Conservation (phyloP, 2,329 filamentous ascomycete species). For the Penicillium thymicola region DNA sequence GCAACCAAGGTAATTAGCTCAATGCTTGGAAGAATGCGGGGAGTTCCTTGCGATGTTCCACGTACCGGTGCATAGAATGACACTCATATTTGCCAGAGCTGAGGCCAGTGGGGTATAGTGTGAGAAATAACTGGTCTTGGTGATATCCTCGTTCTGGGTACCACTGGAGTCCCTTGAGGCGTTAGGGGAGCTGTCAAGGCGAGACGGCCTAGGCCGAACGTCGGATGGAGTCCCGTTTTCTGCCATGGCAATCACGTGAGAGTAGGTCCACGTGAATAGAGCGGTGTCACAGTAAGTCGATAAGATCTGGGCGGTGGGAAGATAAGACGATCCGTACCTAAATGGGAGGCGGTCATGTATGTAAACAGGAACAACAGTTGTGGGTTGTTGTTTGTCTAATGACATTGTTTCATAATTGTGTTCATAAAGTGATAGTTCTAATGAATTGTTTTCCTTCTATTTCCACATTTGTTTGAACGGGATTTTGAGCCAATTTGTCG, state of each 20-base stretch:
- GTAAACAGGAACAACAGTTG: neutral
- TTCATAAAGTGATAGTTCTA: neutral
- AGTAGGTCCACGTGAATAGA: neutral
- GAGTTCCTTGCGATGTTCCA: slow-evolving; percentile 6
- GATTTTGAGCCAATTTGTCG: no score
- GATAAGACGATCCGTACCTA: neutral
- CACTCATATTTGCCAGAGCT: slow-evolving; percentile 52
- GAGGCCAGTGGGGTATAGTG: slow-evolving; percentile 4
- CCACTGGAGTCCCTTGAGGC: neutral
- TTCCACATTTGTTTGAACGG: neutral
- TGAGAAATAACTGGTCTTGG: slow-evolving; percentile 27
- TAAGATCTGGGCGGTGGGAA: neutral
- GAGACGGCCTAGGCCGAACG: neutral
- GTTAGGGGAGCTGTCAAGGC: neutral
- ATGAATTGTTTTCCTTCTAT: no score
- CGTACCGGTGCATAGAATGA: slow-evolving; percentile 65
- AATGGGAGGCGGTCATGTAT: neutral
- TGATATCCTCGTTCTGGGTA: neutral
- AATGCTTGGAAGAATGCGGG: slow-evolving; percentile 18
- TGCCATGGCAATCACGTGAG: slow-evolving; percentile 1
- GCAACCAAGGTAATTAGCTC: slow-evolving; percentile 12
- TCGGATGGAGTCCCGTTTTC: slow-evolving; percentile 4
- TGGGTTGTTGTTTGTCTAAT: neutral
- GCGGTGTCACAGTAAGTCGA: neutral
- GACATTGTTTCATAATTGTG: neutral